phyloP scores from a whole-genome alignment of 441 rosid species.

The Melianthus villosus region DNA sequence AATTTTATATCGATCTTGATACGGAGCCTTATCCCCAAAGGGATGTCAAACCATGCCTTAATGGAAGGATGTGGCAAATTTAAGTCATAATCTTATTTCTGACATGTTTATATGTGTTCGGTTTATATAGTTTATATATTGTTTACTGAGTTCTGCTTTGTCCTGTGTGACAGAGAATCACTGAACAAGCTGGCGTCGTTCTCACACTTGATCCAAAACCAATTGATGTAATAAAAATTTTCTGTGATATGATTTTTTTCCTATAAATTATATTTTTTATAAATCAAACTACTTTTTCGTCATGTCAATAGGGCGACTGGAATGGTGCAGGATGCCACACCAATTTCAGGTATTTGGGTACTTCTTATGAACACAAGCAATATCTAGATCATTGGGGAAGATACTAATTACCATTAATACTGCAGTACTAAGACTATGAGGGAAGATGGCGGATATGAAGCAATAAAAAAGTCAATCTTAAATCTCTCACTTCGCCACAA shows the following conservation, averaged over 20 bases:
- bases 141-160: slow-evolving; percentile 9
- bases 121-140: no score
- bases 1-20: no score
- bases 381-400: not conserved
- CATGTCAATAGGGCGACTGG: slow-evolving; percentile 74
- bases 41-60: no score
- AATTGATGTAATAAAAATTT: slow-evolving; percentile 33
- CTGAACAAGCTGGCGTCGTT: slow-evolving; percentile 92
- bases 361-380: not conserved
- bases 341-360: slow-evolving; percentile 44
- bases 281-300: slow-evolving; percentile 2
- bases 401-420: not conserved
- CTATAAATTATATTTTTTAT: no score
- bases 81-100: no score
- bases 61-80: no score
- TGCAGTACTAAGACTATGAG: slow-evolving; percentile 86
- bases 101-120: no score
- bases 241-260: no score
- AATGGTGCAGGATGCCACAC: slow-evolving; percentile 99
- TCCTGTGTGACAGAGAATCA: slow-evolving; percentile 96
- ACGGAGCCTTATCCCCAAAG: no score
- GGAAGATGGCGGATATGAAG: slow-evolving; percentile 83
- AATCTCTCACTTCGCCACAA: slow-evolving; percentile 79
- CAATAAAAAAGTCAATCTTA: slow-evolving; percentile 72
- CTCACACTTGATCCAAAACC: slow-evolving; percentile 89